These are phyloP conservation scores for Hysterangium stoloniferum DNA, from an alignment of 768 basidiomycete genomes.

Conservation along the genomic window DNA sequence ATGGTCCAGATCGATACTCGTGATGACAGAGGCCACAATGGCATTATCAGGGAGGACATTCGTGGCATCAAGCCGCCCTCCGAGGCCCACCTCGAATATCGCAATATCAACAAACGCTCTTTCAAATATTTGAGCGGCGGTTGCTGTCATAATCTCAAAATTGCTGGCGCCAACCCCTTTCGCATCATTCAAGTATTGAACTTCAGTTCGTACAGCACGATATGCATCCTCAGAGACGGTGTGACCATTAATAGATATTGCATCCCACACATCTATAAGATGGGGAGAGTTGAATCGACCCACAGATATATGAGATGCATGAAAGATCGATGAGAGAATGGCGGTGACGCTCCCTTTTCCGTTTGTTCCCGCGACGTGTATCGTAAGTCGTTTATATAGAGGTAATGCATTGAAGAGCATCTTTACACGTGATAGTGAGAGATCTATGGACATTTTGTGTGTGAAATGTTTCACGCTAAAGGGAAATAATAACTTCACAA, in stretches of 20 bases:
- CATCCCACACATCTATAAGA: slow-evolving; percentile 69
- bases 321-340: slow-evolving; percentile 69
- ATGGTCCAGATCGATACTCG: slow-evolving; percentile 88
- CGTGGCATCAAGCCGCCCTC: slow-evolving; percentile 87
- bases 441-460: slow-evolving; percentile 67
- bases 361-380: slow-evolving; percentile 93
- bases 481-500: too few species aligned
- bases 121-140: slow-evolving; percentile 74
- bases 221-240: slow-evolving; percentile 47
- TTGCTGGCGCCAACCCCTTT: slow-evolving; percentile 45
- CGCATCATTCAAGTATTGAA: slow-evolving; percentile 41
- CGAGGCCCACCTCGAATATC: slow-evolving; percentile 92
- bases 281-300: slow-evolving; percentile 94
- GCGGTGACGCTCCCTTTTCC: slow-evolving; percentile 94
- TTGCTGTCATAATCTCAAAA: slow-evolving; percentile 84
- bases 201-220: slow-evolving; percentile 31
- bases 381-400: slow-evolving; percentile 65
- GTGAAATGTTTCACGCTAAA: too few species aligned
- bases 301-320: slow-evolving; percentile 44
- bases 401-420: slow-evolving; percentile 48
- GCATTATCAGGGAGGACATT: slow-evolving; percentile 70
- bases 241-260: slow-evolving; percentile 56
- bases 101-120: slow-evolving; percentile 62
- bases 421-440: slow-evolving; percentile 53
- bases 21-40: slow-evolving; percentile 74